Base-by-base conservation (phyloP, 2,329 filamentous ascomycete species). In the Diaporthe amygdali region DNA sequence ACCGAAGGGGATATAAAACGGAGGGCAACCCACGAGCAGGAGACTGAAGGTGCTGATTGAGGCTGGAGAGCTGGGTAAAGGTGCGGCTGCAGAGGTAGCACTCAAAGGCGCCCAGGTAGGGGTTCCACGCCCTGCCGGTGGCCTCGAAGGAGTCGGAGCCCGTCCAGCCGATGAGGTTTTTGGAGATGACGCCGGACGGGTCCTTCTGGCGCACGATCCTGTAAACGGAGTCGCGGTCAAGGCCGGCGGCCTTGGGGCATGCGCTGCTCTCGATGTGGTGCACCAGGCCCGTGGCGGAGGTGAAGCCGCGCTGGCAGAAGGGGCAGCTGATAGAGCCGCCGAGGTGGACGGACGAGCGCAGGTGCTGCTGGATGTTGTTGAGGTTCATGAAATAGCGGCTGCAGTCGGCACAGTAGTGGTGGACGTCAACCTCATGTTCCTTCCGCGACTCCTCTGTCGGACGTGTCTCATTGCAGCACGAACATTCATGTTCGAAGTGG, bases 251-350 rank as follows among this genome's bases (percentile, higher is more conserved):
- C 0, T 77, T 77, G 0, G 83, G 83, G 66, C 90, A 92, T 0
- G 81, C 78, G n/a, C 86, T 86, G 0, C 75, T 79, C 73, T 92
- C 90, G 0, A 92, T 78, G 73, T 92, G 88, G 76, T 90, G 82
- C 0, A 81, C 76, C 5, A 91, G 74, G 5, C 88, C 90, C 1
- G 85, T 88, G 2, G 89, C 88, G 0, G 86, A 85, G 12, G 83
- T 79, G 72, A 83, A 88, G 3, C 10, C 34, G 2, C 56, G 71
- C 44, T 81, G 76, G 79, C 90, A 92, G 75, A 89, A 91, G 0
- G 87, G 89, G 64, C 90, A 93, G 0, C 51, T 1, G 9, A 90
- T 77, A 2, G 77, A 77, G 0, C 59, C 71, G 68, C 85, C 84
- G 0, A 81, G 81, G 75, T 92, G 90, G 55, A 77, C 75, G 6